Evolutionary conservation across 78 protist genomes (phyloP).

Genomic region (Paulinella micropora): DNA sequence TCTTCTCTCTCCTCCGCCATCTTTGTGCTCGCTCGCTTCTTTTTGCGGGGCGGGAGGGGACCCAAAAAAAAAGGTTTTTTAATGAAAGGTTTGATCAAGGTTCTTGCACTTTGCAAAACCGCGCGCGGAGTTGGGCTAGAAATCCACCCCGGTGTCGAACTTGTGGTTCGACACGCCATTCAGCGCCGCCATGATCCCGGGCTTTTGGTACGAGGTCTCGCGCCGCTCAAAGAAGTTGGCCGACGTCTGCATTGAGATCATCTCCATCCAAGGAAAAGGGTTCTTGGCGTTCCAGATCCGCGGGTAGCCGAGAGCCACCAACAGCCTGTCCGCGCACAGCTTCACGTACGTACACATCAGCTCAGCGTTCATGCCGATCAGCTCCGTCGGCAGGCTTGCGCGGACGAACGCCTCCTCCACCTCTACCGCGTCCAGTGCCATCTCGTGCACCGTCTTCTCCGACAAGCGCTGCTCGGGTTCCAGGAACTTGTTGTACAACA

Average conservation of each 20-base stretch:
- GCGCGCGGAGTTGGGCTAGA: no score
- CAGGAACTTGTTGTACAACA: constrained; percentile 55
- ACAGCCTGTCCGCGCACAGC: constrained; percentile 86
- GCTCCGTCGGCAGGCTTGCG: constrained; percentile 82
- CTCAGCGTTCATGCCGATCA: constrained; percentile 67
- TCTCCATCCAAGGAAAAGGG: constrained; percentile 95
- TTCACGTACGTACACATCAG: constrained; percentile 76
- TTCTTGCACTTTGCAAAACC: no score
- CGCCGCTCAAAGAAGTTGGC: constrained; percentile 2
- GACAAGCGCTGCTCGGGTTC: neutral
- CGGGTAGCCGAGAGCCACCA: constrained; percentile 60
- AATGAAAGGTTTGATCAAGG: no score
- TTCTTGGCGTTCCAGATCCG: constrained; percentile 64
- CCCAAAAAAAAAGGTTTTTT: no score
- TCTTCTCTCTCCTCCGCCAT: no score
- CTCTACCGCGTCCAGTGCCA: constrained; percentile 76
- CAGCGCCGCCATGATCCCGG: no score
- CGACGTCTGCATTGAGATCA: constrained; percentile 78
- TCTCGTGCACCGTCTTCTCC: constrained; percentile 14
- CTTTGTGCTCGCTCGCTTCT: no score
- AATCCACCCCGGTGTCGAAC: no score
- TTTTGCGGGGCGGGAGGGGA: no score
- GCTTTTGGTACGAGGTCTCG: no score
- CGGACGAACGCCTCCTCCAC: constrained; percentile 74
- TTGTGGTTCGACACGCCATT: no score